A percentile compares a stretch with the other conserved stretches of the same genome.
phyloP scores from a whole-genome alignment of 495 filamentous ascomycete genomes.

The Mytilinidion resinicola region DNA sequence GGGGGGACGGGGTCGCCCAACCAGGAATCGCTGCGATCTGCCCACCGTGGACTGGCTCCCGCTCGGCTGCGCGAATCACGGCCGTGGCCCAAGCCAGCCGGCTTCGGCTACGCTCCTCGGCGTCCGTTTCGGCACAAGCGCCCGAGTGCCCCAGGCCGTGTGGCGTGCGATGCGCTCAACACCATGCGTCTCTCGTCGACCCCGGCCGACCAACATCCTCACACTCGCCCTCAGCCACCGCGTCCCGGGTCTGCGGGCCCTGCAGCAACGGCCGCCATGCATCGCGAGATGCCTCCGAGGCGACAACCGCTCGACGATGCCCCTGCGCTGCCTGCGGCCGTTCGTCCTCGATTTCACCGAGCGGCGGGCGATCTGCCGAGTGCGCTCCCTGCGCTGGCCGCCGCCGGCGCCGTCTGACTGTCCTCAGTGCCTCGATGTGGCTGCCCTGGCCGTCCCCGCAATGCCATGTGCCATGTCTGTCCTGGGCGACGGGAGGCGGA shows the following conservation, averaged over 20 bases:
- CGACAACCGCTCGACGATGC: background rate
- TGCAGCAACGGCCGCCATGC: slow-evolving; percentile 22
- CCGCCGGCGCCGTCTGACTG: too few species aligned
- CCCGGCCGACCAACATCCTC: background rate
- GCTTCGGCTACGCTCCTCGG: background rate
- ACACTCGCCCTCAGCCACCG: slow-evolving; percentile 9
- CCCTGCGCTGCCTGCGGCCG: background rate
- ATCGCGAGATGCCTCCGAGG: background rate
- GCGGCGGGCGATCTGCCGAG: too few species aligned
- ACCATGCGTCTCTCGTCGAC: background rate
- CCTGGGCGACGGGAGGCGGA: too few species aligned
- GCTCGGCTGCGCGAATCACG: background rate
- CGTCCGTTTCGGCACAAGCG: background rate
- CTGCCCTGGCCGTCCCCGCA: too few species aligned
- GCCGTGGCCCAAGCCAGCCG: background rate
- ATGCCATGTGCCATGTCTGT: too few species aligned
- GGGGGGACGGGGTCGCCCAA: background rate
- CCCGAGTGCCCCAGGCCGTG: slow-evolving; percentile 4
- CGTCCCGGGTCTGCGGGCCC: slow-evolving; percentile 18
- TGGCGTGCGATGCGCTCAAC: background rate
- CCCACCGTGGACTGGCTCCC: background rate
- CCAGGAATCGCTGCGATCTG: background rate
- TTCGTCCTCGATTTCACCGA: background rate
- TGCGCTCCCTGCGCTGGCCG: too few species aligned
- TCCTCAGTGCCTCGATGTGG: too few species aligned